Conservation (phyloP, 441 rosid species). For the Eruca vesicaria region DNA sequence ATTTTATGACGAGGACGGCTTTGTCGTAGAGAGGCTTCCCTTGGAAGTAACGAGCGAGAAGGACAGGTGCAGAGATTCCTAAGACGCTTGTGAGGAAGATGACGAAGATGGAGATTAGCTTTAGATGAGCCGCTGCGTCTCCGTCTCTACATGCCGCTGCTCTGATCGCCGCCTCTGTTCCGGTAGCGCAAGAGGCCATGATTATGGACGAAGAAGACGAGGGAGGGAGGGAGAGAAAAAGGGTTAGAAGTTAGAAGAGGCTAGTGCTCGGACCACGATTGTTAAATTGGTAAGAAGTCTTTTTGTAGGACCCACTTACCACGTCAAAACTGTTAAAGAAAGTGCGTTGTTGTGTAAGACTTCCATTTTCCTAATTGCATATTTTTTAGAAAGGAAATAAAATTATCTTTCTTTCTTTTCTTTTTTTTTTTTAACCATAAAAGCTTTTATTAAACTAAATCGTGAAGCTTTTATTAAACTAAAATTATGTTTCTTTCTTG, state of each 20-base stretch:
- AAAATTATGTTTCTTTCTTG: neutral
- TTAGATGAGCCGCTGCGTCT: slow-evolving; percentile 65
- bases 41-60: slow-evolving; percentile 70
- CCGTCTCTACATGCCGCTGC: slow-evolving; percentile 58
- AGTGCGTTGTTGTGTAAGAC: slow-evolving; percentile 37
- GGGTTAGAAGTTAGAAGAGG: neutral
- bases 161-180: slow-evolving; percentile 46
- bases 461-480: too few relatives aligned
- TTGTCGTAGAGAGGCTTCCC: slow-evolving; percentile 79
- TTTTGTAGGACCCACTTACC: slow-evolving; percentile 22
- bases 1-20: slow-evolving; percentile 64
- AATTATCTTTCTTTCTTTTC: neutral
- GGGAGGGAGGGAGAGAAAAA: slow-evolving; percentile 4
- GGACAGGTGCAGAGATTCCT: slow-evolving; percentile 68
- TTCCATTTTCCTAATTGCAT: slow-evolving; percentile 26
- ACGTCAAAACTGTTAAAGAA: slow-evolving; percentile 32
- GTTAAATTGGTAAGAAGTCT: slow-evolving; percentile 7
- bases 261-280: slow-evolving; percentile 9
- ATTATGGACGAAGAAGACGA: neutral
- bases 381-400: neutral
- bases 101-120: slow-evolving; percentile 50
- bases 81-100: slow-evolving; percentile 72
- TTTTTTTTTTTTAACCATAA: too few relatives aligned
- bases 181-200: slow-evolving; percentile 49
- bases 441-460: too few relatives aligned